phyloP scores from a whole-genome alignment of 148 eudicot species.

The Spergularia marina region DNA sequence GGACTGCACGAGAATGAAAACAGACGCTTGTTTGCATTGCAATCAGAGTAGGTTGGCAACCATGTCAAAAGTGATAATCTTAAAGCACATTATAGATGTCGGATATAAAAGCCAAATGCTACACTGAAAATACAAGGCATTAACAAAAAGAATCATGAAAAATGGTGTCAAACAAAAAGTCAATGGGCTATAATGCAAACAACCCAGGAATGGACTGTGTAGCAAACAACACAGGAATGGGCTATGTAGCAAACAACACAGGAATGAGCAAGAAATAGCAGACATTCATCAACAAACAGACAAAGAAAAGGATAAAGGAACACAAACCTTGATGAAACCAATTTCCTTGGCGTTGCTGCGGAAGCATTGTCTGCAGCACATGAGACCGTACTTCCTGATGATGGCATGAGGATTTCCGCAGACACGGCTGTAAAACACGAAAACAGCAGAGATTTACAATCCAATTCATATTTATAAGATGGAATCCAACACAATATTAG shows the following conservation, averaged over 20 bases:
- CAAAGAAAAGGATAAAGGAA: background rate
- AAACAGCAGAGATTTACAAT: background rate
- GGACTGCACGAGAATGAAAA: too few species aligned
- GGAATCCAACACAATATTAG: background rate
- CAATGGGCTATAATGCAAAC: background rate
- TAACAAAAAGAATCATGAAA: background rate
- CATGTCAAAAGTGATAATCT: too few species aligned
- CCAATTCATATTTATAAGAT: background rate
- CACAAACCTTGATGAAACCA: constrained; percentile 31
- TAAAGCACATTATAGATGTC: too few species aligned
- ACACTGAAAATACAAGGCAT: background rate
- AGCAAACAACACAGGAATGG: background rate
- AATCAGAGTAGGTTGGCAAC: too few species aligned
- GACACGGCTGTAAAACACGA: constrained; percentile 22
- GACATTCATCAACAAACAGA: too few species aligned
- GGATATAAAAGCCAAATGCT: too few species aligned
- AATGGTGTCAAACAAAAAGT: background rate
- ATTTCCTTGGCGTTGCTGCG: constrained; percentile 37
- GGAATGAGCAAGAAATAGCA: too few species aligned
- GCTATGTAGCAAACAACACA: too few species aligned
- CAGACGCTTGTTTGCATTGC: too few species aligned
- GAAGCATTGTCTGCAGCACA: constrained; percentile 39
- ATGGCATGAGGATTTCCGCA: constrained; percentile 36
- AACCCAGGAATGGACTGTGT: background rate
- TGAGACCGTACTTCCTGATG: constrained; percentile 33